phyloP scores from a whole-genome alignment of 2,329 filamentous ascomycete genomes.

The Fusarium falciforme region DNA sequence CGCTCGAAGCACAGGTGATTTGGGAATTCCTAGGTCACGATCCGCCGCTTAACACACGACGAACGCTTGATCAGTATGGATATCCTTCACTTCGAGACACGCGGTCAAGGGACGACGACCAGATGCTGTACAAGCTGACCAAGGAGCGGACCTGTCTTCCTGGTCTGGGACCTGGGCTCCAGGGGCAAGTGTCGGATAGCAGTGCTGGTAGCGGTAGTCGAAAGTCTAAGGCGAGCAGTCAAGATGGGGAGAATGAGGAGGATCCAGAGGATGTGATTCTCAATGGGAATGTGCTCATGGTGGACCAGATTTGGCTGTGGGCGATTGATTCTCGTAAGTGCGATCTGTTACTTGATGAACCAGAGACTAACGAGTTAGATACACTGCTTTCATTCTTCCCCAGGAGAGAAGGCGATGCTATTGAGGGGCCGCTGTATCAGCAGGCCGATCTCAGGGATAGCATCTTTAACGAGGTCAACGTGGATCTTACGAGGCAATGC shows the following conservation, averaged over 20 bases:
- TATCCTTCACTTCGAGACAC: constrained; percentile 72
- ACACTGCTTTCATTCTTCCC: constrained; percentile 67
- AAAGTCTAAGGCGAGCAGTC: constrained; percentile 45
- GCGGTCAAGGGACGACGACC: constrained; percentile 70
- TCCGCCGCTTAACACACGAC: constrained; percentile 69
- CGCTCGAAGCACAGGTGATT: constrained; percentile 68
- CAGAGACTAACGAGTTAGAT: constrained; percentile 46
- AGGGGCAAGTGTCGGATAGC: constrained; percentile 46
- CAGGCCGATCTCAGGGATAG: constrained; percentile 72
- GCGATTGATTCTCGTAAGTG: constrained; percentile 63
- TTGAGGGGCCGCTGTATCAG: constrained; percentile 66
- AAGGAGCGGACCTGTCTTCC: constrained; percentile 54
- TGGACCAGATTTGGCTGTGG: constrained; percentile 75
- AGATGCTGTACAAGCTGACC: constrained; percentile 75
- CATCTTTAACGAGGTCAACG: constrained; percentile 74
- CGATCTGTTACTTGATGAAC: accelerated
- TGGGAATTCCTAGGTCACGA: constrained; percentile 73
- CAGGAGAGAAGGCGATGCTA: constrained; percentile 64
- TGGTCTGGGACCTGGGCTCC: constrained; percentile 39
- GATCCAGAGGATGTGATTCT: constrained; percentile 53
- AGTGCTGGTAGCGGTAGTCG: constrained; percentile 42
- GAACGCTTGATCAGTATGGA: constrained; percentile 72
- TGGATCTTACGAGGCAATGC: constrained; percentile 70
- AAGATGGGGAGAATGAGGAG: constrained; percentile 48
- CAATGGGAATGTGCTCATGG: constrained; percentile 72